phyloP scores from a whole-genome alignment of 306 rosid species.

The Castanea mollissima region DNA sequence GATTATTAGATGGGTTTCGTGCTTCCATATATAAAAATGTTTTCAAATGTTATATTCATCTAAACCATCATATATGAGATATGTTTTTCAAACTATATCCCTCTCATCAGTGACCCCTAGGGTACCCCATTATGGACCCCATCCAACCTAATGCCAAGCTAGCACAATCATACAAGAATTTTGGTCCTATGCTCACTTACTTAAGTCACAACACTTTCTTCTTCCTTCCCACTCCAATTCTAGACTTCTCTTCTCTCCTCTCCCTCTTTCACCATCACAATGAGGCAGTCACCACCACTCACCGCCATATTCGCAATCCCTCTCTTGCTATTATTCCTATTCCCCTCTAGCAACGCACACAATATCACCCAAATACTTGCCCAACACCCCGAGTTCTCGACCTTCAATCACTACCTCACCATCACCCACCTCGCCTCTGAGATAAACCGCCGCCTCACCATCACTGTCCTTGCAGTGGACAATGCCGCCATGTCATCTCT shows the following conservation, averaged over 20 bases:
- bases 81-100: background rate
- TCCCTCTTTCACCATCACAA: background rate
- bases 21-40: background rate
- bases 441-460: constrained; percentile 89
- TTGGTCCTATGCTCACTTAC: background rate
- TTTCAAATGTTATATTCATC: background rate
- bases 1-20: background rate
- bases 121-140: constrained; percentile 18
- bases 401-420: constrained; percentile 88
- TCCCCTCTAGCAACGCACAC: constrained; percentile 38
- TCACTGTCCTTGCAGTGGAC: constrained; percentile 86
- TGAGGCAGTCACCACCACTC: constrained; percentile 7
- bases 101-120: background rate
- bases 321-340: constrained; percentile 16
- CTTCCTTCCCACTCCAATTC: background rate
- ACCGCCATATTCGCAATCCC: constrained; percentile 16
- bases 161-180: background rate
- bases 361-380: constrained; percentile 79
- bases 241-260: background rate
- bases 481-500: constrained; percentile 79
- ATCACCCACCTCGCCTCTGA: constrained; percentile 88
- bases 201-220: constrained; percentile 7
- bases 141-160: constrained; percentile 29
- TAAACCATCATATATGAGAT: too few species aligned
- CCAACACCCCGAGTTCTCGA: constrained; percentile 64